Conservation (phyloP, 2,329 filamentous ascomycete genomes). For the Pseudogymnoascus destructans region DNA sequence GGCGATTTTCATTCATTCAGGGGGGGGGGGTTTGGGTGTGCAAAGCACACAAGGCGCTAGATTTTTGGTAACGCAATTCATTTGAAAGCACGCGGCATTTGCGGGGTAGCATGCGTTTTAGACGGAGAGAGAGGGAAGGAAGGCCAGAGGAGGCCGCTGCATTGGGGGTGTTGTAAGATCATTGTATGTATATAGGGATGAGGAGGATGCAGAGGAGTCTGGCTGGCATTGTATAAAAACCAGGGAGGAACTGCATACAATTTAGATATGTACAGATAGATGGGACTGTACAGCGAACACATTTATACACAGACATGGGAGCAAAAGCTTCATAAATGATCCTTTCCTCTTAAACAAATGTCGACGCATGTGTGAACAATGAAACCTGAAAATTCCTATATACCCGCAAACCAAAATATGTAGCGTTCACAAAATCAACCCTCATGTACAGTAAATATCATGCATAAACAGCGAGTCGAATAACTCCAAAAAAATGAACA, state of each 20-base stretch:
- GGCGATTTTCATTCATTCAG: slow-evolving; percentile 2
- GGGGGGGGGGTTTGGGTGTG: background rate
- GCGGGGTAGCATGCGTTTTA: background rate
- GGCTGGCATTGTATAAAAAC: background rate
- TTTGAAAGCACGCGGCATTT: background rate
- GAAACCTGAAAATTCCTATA: background rate
- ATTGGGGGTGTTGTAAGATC: slow-evolving; percentile 7
- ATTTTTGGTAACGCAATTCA: background rate
- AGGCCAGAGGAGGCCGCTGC: background rate
- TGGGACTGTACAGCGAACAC: background rate
- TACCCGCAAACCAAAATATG: background rate
- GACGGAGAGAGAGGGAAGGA: background rate
- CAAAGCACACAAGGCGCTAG: background rate
- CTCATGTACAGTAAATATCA: background rate
- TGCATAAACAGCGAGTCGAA: background rate
- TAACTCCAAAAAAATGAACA: background rate
- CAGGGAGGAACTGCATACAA: background rate
- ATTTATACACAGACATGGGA: background rate
- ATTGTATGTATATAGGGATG: background rate
- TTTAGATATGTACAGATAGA: background rate
- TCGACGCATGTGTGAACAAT: background rate
- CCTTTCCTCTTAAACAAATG: background rate
- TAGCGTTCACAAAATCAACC: background rate
- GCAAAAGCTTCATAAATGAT: background rate
- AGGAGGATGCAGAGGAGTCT: background rate